These are phyloP conservation scores for Stemphylium lycopersici DNA, from an alignment of 2,329 filamentous ascomycete species.

Conservation along the genomic window DNA sequence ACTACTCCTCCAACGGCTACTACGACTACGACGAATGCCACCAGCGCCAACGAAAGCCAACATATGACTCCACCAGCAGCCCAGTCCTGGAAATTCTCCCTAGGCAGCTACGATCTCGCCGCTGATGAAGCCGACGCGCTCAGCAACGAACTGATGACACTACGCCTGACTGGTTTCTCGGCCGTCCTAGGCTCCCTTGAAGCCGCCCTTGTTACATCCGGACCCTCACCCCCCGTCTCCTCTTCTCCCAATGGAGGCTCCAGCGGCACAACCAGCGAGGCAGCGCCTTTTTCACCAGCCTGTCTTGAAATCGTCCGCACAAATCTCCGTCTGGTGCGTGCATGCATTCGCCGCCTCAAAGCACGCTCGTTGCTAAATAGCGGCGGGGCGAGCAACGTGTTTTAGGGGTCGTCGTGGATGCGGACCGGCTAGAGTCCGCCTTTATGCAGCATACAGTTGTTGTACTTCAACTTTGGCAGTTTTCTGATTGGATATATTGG, in stretches of 20 bases:
- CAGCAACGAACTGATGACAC: conserved; percentile 16
- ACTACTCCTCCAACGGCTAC: background rate
- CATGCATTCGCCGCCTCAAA: conserved; percentile 12
- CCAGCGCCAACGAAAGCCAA: background rate
- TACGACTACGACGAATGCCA: background rate
- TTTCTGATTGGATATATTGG: no score
- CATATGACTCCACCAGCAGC: background rate
- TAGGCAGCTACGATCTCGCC: conserved; percentile 14
- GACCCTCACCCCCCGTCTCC: background rate
- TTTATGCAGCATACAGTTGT: no score
- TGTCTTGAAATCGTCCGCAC: conserved; percentile 13
- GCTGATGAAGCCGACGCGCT: conserved; percentile 18
- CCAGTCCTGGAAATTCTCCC: conserved; percentile 13
- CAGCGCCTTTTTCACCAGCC: conserved; percentile 4
- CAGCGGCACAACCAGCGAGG: background rate
- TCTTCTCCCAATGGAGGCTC: conserved; percentile 1
- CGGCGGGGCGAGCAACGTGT: background rate
- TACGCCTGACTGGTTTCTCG: conserved; percentile 14
- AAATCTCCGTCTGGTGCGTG: conserved; percentile 13
- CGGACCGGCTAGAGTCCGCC: background rate
- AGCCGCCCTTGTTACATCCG: conserved; percentile 12
- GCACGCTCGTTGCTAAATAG: conserved; percentile 9
- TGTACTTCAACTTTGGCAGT: no score
- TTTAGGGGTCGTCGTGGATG: background rate
- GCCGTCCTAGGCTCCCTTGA: conserved; percentile 15